Base-by-base conservation (phyloP, 495 filamentous ascomycete genomes). In the Chaetomium cochliodes region DNA sequence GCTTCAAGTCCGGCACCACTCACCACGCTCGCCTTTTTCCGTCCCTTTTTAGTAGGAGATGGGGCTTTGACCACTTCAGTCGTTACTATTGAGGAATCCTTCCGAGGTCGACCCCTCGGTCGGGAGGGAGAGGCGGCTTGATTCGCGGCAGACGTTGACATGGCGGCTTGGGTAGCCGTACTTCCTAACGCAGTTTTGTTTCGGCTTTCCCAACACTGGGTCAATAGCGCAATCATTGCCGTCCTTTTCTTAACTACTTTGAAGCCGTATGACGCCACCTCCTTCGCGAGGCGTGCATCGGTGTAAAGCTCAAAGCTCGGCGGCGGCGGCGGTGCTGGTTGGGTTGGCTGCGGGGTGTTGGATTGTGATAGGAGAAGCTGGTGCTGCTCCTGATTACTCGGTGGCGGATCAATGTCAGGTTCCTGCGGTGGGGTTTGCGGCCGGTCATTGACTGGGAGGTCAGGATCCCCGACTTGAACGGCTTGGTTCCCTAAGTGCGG, bases 181-280 rank as follows among this genome's bases (percentile, higher is more conserved):
- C 57, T 60, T 62, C 65, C 15, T 16, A 44, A 3, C 15, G 62
- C 23, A 15, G 59, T 58, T 41, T 56, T 65, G 60, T 62, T 71
- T 65, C 80, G 79, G 37, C 78, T 80, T 44, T 83, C 74, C 90
- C 91, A 96, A 70, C 91, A 94, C 69, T 85, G 85, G 58, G 90
- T 77, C 6, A 94, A 76, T 15, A 92, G 71, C 15, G 84, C 77
- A 39, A 94, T 88, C 89, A 91, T 92, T 13, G 85, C 83, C 59
- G 84, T 78, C 20, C 91, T 83, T 58, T 79, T 85, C 70, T 86
- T 91, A 0, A 93, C 77, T 0, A 87, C 77, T 71, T 94, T 96
- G 76, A 94, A 92, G 0, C 88, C 88, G 69, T 87, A 92, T 0
- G 80, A 78, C 5, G 81, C 69, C 44, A 93, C 73, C 66, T 88